Conservation (phyloP, 257 asterid species). For the Nicotiana obtusifolia region DNA sequence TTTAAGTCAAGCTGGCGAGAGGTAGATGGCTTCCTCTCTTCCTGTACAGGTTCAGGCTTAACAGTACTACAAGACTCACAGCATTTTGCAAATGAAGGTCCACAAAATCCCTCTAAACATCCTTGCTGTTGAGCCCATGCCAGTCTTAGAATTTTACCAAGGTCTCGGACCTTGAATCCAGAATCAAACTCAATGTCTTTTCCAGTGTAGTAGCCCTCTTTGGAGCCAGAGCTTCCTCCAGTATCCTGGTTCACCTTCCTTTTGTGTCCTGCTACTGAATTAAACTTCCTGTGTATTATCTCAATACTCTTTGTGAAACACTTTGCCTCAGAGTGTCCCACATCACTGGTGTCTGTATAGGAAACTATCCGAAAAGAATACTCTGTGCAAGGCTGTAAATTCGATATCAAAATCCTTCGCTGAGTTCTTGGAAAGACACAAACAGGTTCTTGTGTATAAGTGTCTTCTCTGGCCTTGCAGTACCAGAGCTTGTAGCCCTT, state of each 20-base stretch:
- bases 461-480: conserved; percentile 65
- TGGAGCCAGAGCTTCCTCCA: conserved; percentile 54
- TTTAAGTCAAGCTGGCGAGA: conserved; percentile 73
- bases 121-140: conserved; percentile 67
- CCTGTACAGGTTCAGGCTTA: conserved; percentile 41
- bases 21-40: conserved; percentile 37
- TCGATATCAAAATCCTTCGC: conserved; percentile 69
- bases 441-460: conserved; percentile 57
- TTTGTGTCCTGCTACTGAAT: conserved; percentile 24
- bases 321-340: conserved; percentile 78
- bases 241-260: conserved; percentile 40
- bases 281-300: conserved; percentile 41
- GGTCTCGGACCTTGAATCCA: conserved; percentile 82
- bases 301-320: conserved; percentile 75
- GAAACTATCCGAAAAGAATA: conserved; percentile 73
- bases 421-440: conserved; percentile 66
- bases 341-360: conserved; percentile 52
- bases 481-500: conserved; percentile 92
- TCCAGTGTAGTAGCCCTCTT: conserved; percentile 27
- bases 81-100: conserved; percentile 35
- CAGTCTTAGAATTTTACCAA: conserved; percentile 59
- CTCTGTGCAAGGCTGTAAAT: conserved; percentile 75
- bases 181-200: conserved; percentile 59
- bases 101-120: conserved; percentile 43
- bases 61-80: conserved; percentile 26